Conservation (phyloP, 78 protist genomes). For the Dictyostelium purpureum region DNA sequence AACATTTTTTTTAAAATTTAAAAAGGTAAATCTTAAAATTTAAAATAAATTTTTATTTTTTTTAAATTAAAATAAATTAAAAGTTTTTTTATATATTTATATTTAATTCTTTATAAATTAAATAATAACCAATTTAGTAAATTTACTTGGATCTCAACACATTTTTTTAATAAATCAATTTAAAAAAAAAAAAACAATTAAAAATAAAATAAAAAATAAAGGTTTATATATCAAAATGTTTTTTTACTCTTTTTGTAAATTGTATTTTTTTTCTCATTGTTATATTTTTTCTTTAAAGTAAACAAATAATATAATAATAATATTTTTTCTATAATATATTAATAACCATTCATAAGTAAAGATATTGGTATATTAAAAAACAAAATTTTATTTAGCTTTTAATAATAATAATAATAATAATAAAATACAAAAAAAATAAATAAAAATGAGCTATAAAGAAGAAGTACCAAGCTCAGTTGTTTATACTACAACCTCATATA, state of each 20-base stretch:
- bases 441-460: neutral
- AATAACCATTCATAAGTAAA: neutral
- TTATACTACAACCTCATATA: constrained; percentile 22
- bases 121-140: neutral
- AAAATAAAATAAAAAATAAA: too few relatives aligned
- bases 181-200: too few relatives aligned
- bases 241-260: neutral
- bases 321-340: neutral
- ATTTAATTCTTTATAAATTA: too few relatives aligned
- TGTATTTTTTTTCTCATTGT: neutral
- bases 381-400: too few relatives aligned
- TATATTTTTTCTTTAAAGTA: neutral
- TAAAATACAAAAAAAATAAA: neutral
- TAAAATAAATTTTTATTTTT: too few relatives aligned
- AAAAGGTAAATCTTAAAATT: too few relatives aligned
- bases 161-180: too few relatives aligned
- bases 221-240: neutral
- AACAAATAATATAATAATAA: neutral
- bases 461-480: neutral
- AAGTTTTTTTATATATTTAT: too few relatives aligned
- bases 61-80: too few relatives aligned
- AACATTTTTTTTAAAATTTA: too few relatives aligned
- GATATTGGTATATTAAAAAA: too few relatives aligned
- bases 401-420: neutral
- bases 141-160: too few relatives aligned